Evolutionary conservation across 768 basidiomycete species (phyloP).

Genomic region (Termitomyces heimii): DNA sequence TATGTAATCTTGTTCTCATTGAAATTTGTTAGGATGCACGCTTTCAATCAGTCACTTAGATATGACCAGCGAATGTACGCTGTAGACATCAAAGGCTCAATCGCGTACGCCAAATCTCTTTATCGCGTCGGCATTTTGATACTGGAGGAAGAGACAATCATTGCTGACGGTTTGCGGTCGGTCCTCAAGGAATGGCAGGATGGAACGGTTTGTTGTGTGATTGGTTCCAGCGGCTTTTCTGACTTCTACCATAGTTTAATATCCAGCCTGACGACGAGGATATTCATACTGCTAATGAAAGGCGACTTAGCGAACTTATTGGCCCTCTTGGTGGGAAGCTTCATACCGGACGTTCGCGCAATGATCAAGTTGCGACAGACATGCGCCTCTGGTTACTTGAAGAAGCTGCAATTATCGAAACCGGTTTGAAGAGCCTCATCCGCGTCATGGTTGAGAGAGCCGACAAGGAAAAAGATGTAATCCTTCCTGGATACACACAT

Average conservation of each 20-base stretch:
- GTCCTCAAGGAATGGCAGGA: conserved; percentile 86
- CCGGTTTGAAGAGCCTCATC: conserved; percentile 69
- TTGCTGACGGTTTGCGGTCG: conserved; percentile 63
- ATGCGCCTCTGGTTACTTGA: conserved; percentile 94
- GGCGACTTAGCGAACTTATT: conserved; percentile 88
- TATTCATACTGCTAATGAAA: conserved; percentile 98
- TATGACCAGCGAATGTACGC: conserved; percentile 95
- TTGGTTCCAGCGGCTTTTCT: background rate
- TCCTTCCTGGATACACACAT: conserved; percentile 97
- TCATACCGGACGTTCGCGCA: conserved; percentile 94
- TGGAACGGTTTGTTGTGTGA: conserved; percentile 50
- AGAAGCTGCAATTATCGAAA: conserved; percentile 62
- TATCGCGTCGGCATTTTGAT: conserved; percentile 77
- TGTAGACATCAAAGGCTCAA: conserved; percentile 89
- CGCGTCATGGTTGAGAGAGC: conserved; percentile 89
- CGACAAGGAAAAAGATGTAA: conserved; percentile 84
- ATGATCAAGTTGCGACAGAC: conserved; percentile 98
- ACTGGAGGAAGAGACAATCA: conserved; percentile 63
- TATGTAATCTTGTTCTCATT: background rate
- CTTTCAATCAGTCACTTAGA: conserved; percentile 91
- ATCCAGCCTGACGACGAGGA: conserved; percentile 90
- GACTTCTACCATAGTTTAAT: conserved; percentile 48
- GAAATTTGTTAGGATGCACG: conserved; percentile 73
- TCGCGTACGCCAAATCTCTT: conserved; percentile 91
- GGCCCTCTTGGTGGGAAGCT: conserved; percentile 92